Conservation (phyloP, 2,329 filamentous ascomycete species). For the Nemania sp. region DNA sequence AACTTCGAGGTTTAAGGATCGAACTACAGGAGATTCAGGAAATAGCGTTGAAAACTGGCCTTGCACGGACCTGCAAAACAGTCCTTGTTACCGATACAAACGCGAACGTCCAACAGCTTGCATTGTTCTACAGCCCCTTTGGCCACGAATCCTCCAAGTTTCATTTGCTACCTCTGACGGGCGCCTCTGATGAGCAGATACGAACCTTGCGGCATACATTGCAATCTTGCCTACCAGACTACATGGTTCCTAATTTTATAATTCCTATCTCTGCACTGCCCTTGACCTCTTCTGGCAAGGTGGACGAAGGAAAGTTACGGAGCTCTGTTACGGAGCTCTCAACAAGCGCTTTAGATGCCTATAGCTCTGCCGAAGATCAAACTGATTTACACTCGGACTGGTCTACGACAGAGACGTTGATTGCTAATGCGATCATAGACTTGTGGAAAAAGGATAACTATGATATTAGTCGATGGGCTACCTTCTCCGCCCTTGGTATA, state of each 20-base stretch:
- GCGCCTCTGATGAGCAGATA: slow-evolving; percentile 40
- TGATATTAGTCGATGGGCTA: slow-evolving; percentile 65
- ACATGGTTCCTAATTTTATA: slow-evolving; percentile 79
- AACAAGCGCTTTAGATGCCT: slow-evolving; percentile 48
- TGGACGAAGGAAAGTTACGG: slow-evolving; percentile 63
- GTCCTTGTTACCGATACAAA: slow-evolving; percentile 56
- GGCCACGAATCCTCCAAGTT: slow-evolving; percentile 37
- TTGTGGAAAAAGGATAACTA: slow-evolving; percentile 51
- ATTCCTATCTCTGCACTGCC: slow-evolving; percentile 73
- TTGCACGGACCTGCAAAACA: slow-evolving; percentile 66
- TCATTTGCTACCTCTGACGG: slow-evolving; percentile 44
- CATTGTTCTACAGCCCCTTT: slow-evolving; percentile 69
- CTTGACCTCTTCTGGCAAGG: slow-evolving; percentile 74
- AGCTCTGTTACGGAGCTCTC: slow-evolving; percentile 53
- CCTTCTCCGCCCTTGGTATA: slow-evolving; percentile 77
- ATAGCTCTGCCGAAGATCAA: slow-evolving; percentile 38
- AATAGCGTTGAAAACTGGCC: slow-evolving; percentile 55
- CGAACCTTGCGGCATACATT: slow-evolving; percentile 59
- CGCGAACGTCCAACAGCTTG: slow-evolving; percentile 57
- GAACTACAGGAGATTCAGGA: slow-evolving; percentile 78
- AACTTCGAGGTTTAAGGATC: slow-evolving; percentile 78
- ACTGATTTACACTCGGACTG: slow-evolving; percentile 48
- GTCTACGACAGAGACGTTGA: slow-evolving; percentile 57
- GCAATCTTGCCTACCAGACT: slow-evolving; percentile 63
- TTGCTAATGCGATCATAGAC: slow-evolving; percentile 60